These are phyloP conservation scores for Clavispora asparagi DNA, from an alignment of 805 yeast species.

Conservation along the genomic window DNA sequence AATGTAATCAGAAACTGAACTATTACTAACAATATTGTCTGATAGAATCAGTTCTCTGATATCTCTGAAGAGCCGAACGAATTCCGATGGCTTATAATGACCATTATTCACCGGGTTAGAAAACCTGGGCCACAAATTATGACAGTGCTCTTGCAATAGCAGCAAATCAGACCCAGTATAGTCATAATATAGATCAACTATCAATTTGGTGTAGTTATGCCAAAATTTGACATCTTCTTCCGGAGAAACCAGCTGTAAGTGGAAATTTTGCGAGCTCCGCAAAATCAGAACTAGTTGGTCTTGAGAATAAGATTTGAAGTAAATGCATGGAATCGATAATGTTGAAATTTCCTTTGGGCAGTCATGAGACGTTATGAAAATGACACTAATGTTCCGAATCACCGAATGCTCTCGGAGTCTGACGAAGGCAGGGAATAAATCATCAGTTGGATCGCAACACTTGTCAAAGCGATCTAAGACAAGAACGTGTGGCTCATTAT, in stretches of 20 bases:
- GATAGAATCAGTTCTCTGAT: slow-evolving; percentile 22
- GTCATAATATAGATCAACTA: slow-evolving; percentile 41
- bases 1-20: slow-evolving; percentile 22
- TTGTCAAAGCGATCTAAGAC: slow-evolving; percentile 47
- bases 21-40: slow-evolving; percentile 28
- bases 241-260: slow-evolving; percentile 13
- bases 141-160: slow-evolving; percentile 27
- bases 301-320: slow-evolving; percentile 33
- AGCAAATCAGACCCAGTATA: slow-evolving; percentile 42
- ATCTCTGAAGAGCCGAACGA: slow-evolving; percentile 30
- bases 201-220: slow-evolving; percentile 38
- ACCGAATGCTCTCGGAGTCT: slow-evolving; percentile 39
- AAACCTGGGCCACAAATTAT: slow-evolving; percentile 31
- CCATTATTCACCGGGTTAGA: slow-evolving; percentile 22
- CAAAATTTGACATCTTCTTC: slow-evolving; percentile 27
- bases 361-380: slow-evolving; percentile 38
- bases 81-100: slow-evolving; percentile 20
- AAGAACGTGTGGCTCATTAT: slow-evolving; percentile 34
- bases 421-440: slow-evolving; percentile 34
- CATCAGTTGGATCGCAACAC: slow-evolving; percentile 39
- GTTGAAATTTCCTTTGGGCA: slow-evolving; percentile 36
- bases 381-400: slow-evolving; percentile 27
- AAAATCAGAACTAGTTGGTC: slow-evolving; percentile 35
- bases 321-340: slow-evolving; percentile 34
- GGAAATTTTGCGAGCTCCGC: slow-evolving; percentile 22